A percentile compares a stretch with the other conserved stretches of the same genome.
These are phyloP conservation scores for Wickerhamia fluorescens DNA, from an alignment of 805 yeast genomes.

Conservation along the genomic window DNA sequence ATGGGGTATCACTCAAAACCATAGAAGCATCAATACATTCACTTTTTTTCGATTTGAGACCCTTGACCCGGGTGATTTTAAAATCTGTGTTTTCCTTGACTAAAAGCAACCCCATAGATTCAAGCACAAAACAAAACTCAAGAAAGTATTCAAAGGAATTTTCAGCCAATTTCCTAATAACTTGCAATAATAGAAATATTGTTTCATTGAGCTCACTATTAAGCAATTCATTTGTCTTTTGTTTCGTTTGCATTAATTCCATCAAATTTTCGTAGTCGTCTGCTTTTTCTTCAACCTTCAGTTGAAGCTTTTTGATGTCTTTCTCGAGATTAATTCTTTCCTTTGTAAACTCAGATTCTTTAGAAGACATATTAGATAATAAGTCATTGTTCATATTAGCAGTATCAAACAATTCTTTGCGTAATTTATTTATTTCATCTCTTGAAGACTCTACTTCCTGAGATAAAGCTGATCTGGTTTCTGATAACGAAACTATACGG, in stretches of 20 bases:
- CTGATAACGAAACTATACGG: slow-evolving; percentile 7
- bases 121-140: slow-evolving; percentile 52
- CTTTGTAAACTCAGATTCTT: slow-evolving; percentile 50
- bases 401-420: slow-evolving; percentile 16
- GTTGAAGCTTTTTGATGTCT: slow-evolving; percentile 40
- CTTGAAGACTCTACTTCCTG: slow-evolving; percentile 11
- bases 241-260: slow-evolving; percentile 28
- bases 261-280: slow-evolving; percentile 37
- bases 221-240: slow-evolving; percentile 18
- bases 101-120: slow-evolving; percentile 70
- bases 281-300: slow-evolving; percentile 41
- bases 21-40: slow-evolving; percentile 17
- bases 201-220: slow-evolving; percentile 19
- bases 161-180: slow-evolving; percentile 11
- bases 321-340: slow-evolving; percentile 46
- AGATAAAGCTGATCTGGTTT: slow-evolving; percentile 6
- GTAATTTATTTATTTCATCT: slow-evolving; percentile 6
- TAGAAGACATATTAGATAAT: slow-evolving; percentile 58
- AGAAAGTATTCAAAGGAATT: slow-evolving; percentile 26
- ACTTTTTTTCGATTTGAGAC: slow-evolving; percentile 47
- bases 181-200: slow-evolving; percentile 10
- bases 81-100: slow-evolving; percentile 33
- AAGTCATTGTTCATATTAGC: slow-evolving; percentile 52
- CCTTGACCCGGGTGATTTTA: slow-evolving; percentile 71
- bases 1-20: slow-evolving; percentile 17